These are phyloP conservation scores for Dendrobium officinale DNA, from an alignment of 106 monocot species.

Conservation along the genomic window DNA sequence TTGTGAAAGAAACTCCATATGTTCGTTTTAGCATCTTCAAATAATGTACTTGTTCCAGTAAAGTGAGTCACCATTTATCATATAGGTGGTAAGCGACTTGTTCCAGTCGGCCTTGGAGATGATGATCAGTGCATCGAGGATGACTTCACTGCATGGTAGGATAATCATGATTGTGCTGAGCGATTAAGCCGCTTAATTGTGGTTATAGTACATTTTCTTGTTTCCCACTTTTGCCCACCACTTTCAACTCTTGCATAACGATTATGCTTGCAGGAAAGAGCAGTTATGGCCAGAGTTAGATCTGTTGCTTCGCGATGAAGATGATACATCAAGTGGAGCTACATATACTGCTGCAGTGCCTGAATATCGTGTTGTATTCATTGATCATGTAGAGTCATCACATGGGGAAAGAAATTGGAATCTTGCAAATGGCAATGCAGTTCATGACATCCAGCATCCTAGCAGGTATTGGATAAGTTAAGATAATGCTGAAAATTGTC, in stretches of 20 bases:
- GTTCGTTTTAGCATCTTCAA: neutral
- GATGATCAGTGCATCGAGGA: slow-evolving; percentile 98
- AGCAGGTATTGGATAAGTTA: slow-evolving; percentile 40
- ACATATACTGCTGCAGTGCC: slow-evolving; percentile 81
- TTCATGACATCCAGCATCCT: slow-evolving; percentile 80
- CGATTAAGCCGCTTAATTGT: neutral
- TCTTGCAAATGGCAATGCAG: slow-evolving; percentile 70
- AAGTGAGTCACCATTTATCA: neutral
- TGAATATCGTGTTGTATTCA: slow-evolving; percentile 74
- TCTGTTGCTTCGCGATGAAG: slow-evolving; percentile 64
- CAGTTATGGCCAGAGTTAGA: slow-evolving; percentile 88
- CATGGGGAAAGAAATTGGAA: slow-evolving; percentile 50
- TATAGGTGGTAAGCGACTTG: slow-evolving; percentile 72
- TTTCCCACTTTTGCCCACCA: neutral
- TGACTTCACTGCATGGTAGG: slow-evolving; percentile 88
- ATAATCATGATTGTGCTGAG: neutral
- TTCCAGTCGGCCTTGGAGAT: slow-evolving; percentile 75
- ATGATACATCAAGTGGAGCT: slow-evolving; percentile 36
- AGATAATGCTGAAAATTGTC: neutral
- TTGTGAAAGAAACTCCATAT: neutral
- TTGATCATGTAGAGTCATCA: slow-evolving; percentile 28
- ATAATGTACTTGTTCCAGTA: neutral
- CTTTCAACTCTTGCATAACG: neutral
- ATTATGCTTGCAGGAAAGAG: slow-evolving; percentile 66
- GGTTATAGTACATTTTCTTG: neutral